phyloP scores from a whole-genome alignment of 345 rosid species.

The Physaria fendleri region DNA sequence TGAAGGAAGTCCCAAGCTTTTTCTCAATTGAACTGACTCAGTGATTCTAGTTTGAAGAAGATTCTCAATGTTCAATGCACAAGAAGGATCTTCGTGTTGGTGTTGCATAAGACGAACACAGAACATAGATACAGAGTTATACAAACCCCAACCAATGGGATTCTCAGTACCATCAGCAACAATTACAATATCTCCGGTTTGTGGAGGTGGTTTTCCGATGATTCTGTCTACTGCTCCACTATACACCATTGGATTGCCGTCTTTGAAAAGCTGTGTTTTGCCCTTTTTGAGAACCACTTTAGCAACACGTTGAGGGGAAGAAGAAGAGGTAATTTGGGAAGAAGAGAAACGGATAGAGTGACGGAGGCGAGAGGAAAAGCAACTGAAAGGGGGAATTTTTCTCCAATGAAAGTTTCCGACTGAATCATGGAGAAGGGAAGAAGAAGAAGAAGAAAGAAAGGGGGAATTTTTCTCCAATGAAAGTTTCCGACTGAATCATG shows the following conservation, averaged over 20 bases:
- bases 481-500: too few species aligned
- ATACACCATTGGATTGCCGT: slow-evolving; percentile 88
- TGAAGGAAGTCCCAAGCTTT: slow-evolving; percentile 68
- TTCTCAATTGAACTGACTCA: slow-evolving; percentile 54
- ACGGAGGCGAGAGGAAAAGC: too few species aligned
- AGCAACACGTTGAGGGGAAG: too few species aligned
- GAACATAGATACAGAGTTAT: slow-evolving; percentile 84
- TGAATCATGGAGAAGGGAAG: too few species aligned
- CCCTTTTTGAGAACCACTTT: slow-evolving; percentile 93
- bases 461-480: too few species aligned
- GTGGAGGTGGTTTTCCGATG: slow-evolving; percentile 76
- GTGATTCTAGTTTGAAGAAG: slow-evolving; percentile 60
- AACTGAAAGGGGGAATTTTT: too few species aligned
- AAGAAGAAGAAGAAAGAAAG: too few species aligned
- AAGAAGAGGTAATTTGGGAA: too few species aligned
- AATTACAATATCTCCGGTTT: slow-evolving; percentile 77
- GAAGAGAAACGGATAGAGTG: too few species aligned
- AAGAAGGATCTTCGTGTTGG: slow-evolving; percentile 86
- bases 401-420: too few species aligned
- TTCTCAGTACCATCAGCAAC: slow-evolving; percentile 82
- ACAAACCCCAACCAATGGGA: slow-evolving; percentile 81
- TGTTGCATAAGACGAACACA: slow-evolving; percentile 92
- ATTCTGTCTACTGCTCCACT: slow-evolving; percentile 90
- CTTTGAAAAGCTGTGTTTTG: slow-evolving; percentile 78
- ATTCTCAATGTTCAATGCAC: slow-evolving; percentile 70